Base-by-base conservation (phyloP, 106 monocot genomes). In the Agapanthus africanus region DNA sequence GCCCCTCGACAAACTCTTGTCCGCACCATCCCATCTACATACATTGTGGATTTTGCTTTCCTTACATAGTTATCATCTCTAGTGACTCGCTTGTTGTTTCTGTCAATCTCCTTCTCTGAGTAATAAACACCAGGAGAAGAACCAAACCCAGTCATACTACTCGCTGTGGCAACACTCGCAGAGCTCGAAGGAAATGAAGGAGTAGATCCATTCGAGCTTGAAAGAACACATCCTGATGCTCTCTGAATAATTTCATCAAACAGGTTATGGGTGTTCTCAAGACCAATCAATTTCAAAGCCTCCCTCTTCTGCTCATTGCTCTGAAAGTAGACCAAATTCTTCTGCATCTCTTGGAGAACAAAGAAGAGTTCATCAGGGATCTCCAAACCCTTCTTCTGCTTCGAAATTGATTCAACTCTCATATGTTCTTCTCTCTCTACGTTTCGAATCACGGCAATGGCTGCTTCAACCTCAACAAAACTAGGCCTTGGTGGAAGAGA, bases 331-430 rank as follows among this genome's bases (percentile, higher is more conserved):
- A 54, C 67, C 44, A 72, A 60, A 8, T 16, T 70, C 68, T 60
- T 72, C 73, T 77, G 71, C 81, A 81, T 77, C 69, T 77, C 77
- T 26, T 69, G 68, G 9, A 81, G 73, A 30, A 81, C 40, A 34
- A 40, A 67, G 56, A 81, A 81, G 38, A 81, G 77, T 35, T 61
- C 61, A 5, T 61, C 77, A 15, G 81, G 76, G 36, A 76, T 39
- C 22, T 77, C 63, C 10, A 41, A 35, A 0, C 52, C 63, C 46
- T 81, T 81, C 54, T 50, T 52, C 71, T 65, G 77, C 69, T 62
- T 68, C n/a, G 73, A 47, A 33, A 81, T 72, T 38, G 69, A 72
- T 10, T 77, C 81, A 11, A 77, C 3, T 18, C 59, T 56, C 5
- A 27, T 8, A 51, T 81, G 38, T 37, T 77, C 77, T 28, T 81